Evolutionary conservation across 1,284 basidiomycete genomes (phyloP).

Genomic region (Ceratobasidium sp.): DNA sequence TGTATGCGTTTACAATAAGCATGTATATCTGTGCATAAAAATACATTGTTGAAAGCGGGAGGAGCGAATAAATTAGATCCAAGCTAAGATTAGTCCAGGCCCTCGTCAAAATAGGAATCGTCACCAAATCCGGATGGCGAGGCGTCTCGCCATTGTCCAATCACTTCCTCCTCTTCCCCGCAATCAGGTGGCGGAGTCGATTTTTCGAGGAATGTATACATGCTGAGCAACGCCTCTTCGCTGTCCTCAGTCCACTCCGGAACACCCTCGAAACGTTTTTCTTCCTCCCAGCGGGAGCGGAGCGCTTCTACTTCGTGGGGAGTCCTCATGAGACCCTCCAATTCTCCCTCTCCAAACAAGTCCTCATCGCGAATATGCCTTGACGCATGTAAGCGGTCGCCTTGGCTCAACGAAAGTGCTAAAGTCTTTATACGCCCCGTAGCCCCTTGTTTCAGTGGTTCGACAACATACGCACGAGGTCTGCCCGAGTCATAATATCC

Average conservation of each 20-base stretch:
- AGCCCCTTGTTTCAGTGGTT: background rate
- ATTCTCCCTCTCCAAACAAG: conserved; percentile 62
- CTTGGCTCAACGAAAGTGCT: background rate
- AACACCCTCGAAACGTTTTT: conserved; percentile 33
- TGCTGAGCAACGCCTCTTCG: background rate
- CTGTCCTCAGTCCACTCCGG: conserved; percentile 16
- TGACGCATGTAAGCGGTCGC: conserved; percentile 41
- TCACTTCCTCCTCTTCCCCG: conserved; percentile 11
- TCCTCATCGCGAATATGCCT: conserved; percentile 59
- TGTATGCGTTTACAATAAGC: conserved; percentile 22
- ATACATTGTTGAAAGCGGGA: conserved; percentile 1
- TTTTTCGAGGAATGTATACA: background rate
- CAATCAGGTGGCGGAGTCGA: background rate
- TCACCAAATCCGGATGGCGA: conserved; percentile 12
- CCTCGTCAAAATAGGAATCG: conserved; percentile 14
- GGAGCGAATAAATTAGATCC: conserved; percentile 15
- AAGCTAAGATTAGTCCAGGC: background rate
- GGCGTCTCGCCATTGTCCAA: conserved; percentile 20
- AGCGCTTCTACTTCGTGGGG: conserved; percentile 53
- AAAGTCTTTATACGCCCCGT: background rate
- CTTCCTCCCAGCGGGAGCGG: conserved; percentile 32
- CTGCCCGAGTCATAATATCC: conserved; percentile 27
- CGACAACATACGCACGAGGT: conserved; percentile 27
- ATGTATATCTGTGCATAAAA: background rate
- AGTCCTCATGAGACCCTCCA: conserved; percentile 57